Evolutionary conservation across 768 basidiomycete genomes (phyloP), one percentile per base, ranked within the genome.

Genomic region (Pleurotus giganteus): DNA sequence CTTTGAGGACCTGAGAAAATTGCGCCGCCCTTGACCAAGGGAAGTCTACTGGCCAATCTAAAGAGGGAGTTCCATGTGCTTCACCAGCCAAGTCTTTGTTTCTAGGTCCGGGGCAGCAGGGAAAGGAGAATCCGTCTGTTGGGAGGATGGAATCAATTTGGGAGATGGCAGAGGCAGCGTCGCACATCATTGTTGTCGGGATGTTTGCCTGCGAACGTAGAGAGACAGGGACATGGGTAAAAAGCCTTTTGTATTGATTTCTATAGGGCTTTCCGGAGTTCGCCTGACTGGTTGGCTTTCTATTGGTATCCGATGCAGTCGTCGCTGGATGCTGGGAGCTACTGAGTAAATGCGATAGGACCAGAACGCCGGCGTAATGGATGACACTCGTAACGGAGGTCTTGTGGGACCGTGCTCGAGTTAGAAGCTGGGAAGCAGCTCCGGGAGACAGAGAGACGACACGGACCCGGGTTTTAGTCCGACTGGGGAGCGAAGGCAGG

Each of bases 11-110:
- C 24, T 51, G 42, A 1, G 70, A 62, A 55, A 69, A 63, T n/a
- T 59, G 46, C 3, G 66, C 53, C 1, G 75, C 74, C 17, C 55
- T 39, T 0, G 54, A 52, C 75, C 74, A 76, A 2, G 65, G 66
- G 47, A 73, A 73, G 0, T 27, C 11, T 9, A 21, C 49, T 12
- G 17, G 9, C 49, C 49, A 51, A 28, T 45, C 26, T 26, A 19
- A 21, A 23, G 44, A 34, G 8, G 32, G 32, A 15, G 7, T 15
- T 8, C 7, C n/a, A n/a, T n/a, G n/a, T n/a, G n/a, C n/a, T n/a
- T n/a, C n/a, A n/a, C n/a, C n/a, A n/a, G n/a, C n/a, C n/a, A n/a
- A n/a, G n/a, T n/a, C n/a, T n/a, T n/a, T 45, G 34, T 26, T 37
- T 24, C 19, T 17, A 11, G 5, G 17, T 26, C 23, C 31, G 17